Base-by-base conservation (phyloP, 805 yeast genomes). In the Saccharomycopsis lassenensis region DNA sequence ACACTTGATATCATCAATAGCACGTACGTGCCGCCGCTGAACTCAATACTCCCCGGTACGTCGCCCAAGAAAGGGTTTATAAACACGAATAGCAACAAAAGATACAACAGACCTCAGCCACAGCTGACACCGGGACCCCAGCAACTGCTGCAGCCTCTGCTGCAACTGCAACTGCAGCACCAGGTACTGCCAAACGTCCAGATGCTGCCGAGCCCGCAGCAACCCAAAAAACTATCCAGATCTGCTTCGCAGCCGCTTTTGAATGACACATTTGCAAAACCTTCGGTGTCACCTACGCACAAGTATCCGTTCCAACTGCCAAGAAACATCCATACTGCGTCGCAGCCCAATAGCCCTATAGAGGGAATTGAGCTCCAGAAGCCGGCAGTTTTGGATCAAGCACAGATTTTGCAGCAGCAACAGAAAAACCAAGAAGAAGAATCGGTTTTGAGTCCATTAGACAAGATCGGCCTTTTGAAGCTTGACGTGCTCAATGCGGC, bases 11-110 rank as follows among this genome's bases (percentile, higher is more conserved):
- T 94, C 70, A 83, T 87, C 48, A 62, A 64, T 25, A 66, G 62
- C 7, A 55, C 79, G 4, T 68, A 84, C 48, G 89, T 94, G 77
- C 51, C 57, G 14, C 71, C 79, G 44, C 70, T 71, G 43, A 67
- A 70, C 29, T 56, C 58, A 33, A 69, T 87, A 7, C 87, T 96
- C 95, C 63, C 67, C 25, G 52, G 62, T 0, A 59, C 62, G n/a
- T 76, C 75, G 1, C 94, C 94, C 1, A 72, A 71, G 47, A 51
- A 83, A 28, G 76, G 73, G 33, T 83, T 1, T 79, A 74, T 49
- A 72, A 74, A 41, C 64, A 55, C 40, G 52, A 52, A 24, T 27
- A 51, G 4, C 54, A n/a, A n/a, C n/a, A n/a, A n/a, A n/a, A n/a
- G n/a, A n/a, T 56, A 40, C 52, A 51, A 18, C 45, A 40, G 18